Percentiles rank a stretch among this genome's conserved stretches.
Evolutionary conservation across 371 early-diverging fungal genomes (phyloP).

Genomic region (Parasitella parasitica): DNA sequence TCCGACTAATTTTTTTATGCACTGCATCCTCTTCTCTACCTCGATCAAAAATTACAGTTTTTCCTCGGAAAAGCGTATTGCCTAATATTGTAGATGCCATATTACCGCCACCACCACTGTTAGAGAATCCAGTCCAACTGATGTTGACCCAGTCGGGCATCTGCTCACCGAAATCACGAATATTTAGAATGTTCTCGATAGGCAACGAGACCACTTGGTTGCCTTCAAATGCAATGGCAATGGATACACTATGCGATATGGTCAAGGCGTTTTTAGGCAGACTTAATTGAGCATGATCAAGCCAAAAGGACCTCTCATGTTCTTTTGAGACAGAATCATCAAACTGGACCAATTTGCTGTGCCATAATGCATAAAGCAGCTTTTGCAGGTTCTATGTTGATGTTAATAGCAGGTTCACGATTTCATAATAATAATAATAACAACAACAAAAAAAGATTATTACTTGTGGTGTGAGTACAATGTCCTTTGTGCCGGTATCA

Average conservation of each 20-base stretch:
- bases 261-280: neutral
- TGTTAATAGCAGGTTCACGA: too few relatives aligned
- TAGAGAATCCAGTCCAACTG: constrained; percentile 7
- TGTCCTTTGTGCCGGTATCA: constrained; percentile 9
- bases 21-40: neutral
- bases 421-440: too few relatives aligned
- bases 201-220: constrained; percentile 1
- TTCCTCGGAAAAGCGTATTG: constrained; percentile 3
- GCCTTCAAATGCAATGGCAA: constrained; percentile 7
- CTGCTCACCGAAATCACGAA: neutral
- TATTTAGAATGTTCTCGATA: constrained; percentile 7
- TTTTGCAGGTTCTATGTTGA: constrained; percentile 7
- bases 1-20: neutral
- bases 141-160: constrained; percentile 8
- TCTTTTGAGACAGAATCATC: constrained; percentile 6
- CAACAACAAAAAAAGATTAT: too few relatives aligned
- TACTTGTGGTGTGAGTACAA: neutral
- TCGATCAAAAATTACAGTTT: constrained; percentile 12
- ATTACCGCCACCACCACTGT: neutral
- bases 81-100: constrained; percentile 10
- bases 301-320: constrained; percentile 9
- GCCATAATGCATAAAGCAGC: constrained; percentile 11
- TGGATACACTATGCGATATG: constrained; percentile 1
- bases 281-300: constrained; percentile 3
- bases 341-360: constrained; percentile 8